Evolutionary conservation across 805 yeast species (phyloP), one percentile per base, ranked within the genome.

Genomic region (Clavispora phyllophila): DNA sequence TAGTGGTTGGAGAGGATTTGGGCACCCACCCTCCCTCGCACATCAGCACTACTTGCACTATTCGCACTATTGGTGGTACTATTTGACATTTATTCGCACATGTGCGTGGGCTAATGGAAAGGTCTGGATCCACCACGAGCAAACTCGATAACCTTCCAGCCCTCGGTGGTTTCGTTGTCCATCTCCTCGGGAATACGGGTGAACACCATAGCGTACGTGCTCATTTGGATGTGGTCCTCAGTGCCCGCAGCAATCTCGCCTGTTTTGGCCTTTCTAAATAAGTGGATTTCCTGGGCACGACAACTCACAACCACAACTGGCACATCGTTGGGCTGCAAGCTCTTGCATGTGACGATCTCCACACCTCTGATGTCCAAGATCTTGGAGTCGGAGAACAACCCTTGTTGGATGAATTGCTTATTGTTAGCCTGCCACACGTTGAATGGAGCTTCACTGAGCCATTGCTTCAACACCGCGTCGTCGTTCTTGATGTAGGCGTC

Each of bases 391-490:
- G 96, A 82, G 58, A 86, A 87, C 42, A 91, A 71, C 6, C 95
- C 95, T 65, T 90, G 95, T 56, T 90, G 96, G 60, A 84, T 78
- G 62, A 88, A 81, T 60, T 87, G 95, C 66, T 93, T 93, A 62
- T 91, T 89, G 63, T 86, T 87, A 26, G 96, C 96, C 52, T 85
- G 79, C 79, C 95, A 88, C 46, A 93, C 95, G 1, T 91, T 91
- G 70, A 69, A 91, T 35, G 99, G 97, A 23, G 98, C 98, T 68
- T 93, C 99, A 39, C 95, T 83, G 46, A 93, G 79, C 99, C 99
- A 93, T 55, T 73, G 70, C 64, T 90, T 87, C 61, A 93, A 75
- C 17, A 82, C 82, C 39, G 74, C 75, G 49, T 82, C 91, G 55
- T 93, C 97, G 51, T 96, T 96, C 54, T 84, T 84, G 46, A 87